Evolutionary conservation across 192 early-diverging fungal species (phyloP), one percentile per base, ranked within the genome.

Genomic region (Coemansia sp.): DNA sequence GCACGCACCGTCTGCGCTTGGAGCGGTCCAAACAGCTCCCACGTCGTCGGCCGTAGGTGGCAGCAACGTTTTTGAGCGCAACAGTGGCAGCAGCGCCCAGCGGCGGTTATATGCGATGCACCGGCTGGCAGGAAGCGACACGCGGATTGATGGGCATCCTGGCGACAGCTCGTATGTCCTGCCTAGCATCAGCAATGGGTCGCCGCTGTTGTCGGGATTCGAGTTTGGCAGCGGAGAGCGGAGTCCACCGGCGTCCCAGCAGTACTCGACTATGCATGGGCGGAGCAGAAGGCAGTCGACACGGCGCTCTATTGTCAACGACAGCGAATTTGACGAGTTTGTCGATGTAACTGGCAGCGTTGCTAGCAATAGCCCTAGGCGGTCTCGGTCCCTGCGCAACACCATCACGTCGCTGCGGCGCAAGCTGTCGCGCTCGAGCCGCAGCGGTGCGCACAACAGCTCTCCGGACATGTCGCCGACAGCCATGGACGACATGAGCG

Each of bases 391-490:
- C 12, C 57, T 82, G 57, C 60, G 73, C 8, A 82, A 82, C 63
- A 82, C 79, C 0, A 82, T 82, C 37, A 82, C 79, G 15, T 82
- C 79, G 41, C 70, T 82, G 10, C 53, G 74, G 11, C 79, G 79
- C 62, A 71, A 61, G 42, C 66, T 82, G 45, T 82, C 79, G 4
- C 65, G 58, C 24, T 82, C 79, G 9, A 82, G 79, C 39, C 64
- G 71, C 27, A 72, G 59, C 27, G 66, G 70, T 6, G 57, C 36
- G 6, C 35, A 49, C 15, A 47, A 42, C 40, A 68, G 64, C 9
- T 67, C 77, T 19, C 68, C 77, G 1, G 68, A 70, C 25, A 47
- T 61, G 25, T 46, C 77, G 1, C 57, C 69, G 6, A 31, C 49
- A 35, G 53, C 31, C 7, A 62, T 70, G 43, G 72, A 71, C 11